Evolutionary conservation across 208 protist genomes (phyloP), one percentile per base, ranked within the genome.

Genomic region (Borovskyia barvae): DNA sequence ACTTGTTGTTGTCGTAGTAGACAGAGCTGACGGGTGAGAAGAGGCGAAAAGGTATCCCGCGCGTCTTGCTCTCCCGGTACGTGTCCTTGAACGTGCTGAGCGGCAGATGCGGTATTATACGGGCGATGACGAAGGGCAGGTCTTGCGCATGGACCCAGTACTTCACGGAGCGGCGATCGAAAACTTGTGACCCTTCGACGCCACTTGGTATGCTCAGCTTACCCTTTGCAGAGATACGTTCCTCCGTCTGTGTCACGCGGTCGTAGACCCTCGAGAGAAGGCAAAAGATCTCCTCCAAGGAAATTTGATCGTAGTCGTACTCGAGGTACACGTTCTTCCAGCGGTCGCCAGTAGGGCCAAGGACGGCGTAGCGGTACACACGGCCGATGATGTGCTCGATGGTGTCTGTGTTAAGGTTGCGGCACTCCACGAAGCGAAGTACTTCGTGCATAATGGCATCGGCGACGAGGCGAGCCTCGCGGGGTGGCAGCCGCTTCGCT

Each of bases 111-210:
- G 72, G 89, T 49, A 95, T 87, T 59, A 95, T 93, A 52, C 85
- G 85, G 12, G 89, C 85, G 61, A 93, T 90, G n/a, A 92, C 71
- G 62, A 93, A 91, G 24, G 84, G 86, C 33, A 93, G 71, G 58
- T 95, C 85, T 67, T 93, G 85, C 72, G 76, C 52, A 62, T 93
- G 84, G 55, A 95, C 85, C 85, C 82, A 93, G 60, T 93, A 95
- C 80, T 95, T 93, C 12, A 92, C 82, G 14, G 81, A 93, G 47
- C 79, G 77, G 36, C 82, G 85, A 60, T 93, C 85, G 72, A 95
- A 95, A 32, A 86, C 80, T 66, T 95, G 89, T 42, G 85, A 85
- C 36, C 89, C 85, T 35, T 80, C 83, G 9, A 74, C 71, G 30
- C 82, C 85, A n/a, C 66, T 62, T 20, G 81, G 53, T 37, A 87